Conservation (phyloP, 495 filamentous ascomycete species). For the Neurospora sp. region DNA sequence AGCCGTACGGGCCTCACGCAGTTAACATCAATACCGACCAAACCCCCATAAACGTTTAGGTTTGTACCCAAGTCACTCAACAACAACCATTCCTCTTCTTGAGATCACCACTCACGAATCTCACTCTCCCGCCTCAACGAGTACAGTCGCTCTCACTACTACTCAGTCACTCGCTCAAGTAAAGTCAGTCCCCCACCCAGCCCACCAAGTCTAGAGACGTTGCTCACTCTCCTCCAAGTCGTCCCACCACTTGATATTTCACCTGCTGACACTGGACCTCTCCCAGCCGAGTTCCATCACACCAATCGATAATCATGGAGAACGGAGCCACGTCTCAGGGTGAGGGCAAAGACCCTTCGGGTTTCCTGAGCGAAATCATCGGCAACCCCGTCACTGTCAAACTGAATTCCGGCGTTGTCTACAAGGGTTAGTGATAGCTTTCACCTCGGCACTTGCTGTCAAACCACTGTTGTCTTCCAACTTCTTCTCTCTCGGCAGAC, state of each 20-base stretch:
- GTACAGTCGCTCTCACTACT: background rate
- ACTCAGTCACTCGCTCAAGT: background rate
- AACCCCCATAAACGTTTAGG: background rate
- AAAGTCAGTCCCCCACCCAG: background rate
- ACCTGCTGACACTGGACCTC: background rate
- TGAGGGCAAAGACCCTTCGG: slow-evolving; percentile 79
- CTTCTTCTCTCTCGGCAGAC: background rate
- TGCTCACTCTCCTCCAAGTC: background rate
- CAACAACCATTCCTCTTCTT: background rate
- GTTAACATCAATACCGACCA: background rate
- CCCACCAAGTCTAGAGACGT: background rate
- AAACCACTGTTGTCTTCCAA: background rate
- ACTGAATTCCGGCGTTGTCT: slow-evolving; percentile 89
- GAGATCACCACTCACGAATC: background rate
- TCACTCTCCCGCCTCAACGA: background rate
- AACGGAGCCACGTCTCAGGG: slow-evolving; percentile 50
- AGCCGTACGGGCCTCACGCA: background rate
- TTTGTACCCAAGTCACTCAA: background rate
- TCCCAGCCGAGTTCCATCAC: background rate
- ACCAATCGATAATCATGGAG: slow-evolving; percentile 46
- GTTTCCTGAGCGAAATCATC: slow-evolving; percentile 86
- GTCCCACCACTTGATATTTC: background rate
- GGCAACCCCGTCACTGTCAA: slow-evolving; percentile 88
- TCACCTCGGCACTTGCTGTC: background rate
- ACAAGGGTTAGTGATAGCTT: slow-evolving; percentile 57